phyloP scores from a whole-genome alignment of 225 moss, liverwort and hornwort species.

The Pseudoscleropodium purum region DNA sequence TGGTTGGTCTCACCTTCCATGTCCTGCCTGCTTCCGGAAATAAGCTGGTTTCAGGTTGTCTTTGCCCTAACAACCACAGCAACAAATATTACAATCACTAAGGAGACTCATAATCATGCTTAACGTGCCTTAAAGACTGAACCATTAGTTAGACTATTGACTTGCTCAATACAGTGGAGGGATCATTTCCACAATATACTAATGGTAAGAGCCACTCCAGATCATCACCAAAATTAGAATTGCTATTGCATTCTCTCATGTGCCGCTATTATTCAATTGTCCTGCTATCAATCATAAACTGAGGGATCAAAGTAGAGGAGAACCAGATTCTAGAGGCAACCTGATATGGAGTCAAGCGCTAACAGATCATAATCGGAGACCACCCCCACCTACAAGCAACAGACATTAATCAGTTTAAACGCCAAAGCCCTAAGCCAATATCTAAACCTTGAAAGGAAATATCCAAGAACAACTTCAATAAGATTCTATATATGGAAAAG shows the following conservation, averaged over 20 bases:
- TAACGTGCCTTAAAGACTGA: not conserved
- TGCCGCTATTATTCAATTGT: not conserved
- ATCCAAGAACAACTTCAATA: not conserved
- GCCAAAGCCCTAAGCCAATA: not conserved
- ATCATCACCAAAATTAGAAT: not conserved
- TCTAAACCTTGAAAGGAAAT: not conserved
- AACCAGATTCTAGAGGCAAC: constrained; percentile 6
- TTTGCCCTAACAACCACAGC: constrained; percentile 32
- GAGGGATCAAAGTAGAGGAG: not conserved
- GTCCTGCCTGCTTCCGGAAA: constrained; percentile 60
- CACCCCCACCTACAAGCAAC: constrained; percentile 53
- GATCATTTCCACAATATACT: not conserved
- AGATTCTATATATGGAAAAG: not conserved
- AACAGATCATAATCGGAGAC: constrained; percentile 95
- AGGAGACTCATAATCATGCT: not conserved
- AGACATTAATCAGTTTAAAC: constrained; percentile 30
- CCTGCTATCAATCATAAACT: not conserved
- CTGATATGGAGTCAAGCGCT: constrained; percentile 93
- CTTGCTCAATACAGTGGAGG: not conserved
- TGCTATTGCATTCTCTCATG: not conserved
- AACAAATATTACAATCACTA: not conserved
- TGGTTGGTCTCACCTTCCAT: constrained; percentile 40
- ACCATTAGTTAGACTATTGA: not conserved
- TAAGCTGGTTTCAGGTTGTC: constrained; percentile 45
- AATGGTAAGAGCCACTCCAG: not conserved